Percentiles rank a stretch among this genome's conserved stretches.
Conservation (phyloP, 2,329 filamentous ascomycete species). For the Fusarium tjaetaba region DNA sequence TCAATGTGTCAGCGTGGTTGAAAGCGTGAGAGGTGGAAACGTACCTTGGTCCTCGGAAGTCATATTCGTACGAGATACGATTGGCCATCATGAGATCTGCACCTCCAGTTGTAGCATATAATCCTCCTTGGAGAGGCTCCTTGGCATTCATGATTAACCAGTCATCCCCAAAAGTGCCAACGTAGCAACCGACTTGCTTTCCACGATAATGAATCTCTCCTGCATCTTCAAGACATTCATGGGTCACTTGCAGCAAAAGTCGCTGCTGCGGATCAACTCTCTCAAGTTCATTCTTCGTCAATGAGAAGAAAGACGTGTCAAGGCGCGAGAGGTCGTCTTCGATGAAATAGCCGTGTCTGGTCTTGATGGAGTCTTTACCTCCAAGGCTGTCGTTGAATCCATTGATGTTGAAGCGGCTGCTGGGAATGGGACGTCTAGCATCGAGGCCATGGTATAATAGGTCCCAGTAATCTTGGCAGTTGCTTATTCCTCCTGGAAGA, state of each 20-base stretch:
- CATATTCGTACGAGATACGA: slow-evolving; percentile 1
- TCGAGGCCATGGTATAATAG: not conserved
- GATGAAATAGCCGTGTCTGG: slow-evolving; percentile 1
- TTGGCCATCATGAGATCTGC: slow-evolving; percentile 12
- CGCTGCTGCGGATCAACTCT: slow-evolving; percentile 9
- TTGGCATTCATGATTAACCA: slow-evolving; percentile 2
- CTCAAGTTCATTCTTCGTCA: not conserved
- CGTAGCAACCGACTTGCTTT: not conserved
- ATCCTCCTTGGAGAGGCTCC: not conserved
- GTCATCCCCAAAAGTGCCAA: slow-evolving; percentile 3
- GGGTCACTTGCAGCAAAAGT: not conserved
- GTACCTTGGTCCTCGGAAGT: slow-evolving; percentile 9
- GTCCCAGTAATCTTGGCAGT: not conserved
- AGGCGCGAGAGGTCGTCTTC: not conserved
- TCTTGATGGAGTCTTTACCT: not conserved
- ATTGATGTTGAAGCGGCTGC: not conserved
- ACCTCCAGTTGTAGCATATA: not conserved
- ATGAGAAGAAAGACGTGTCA: slow-evolving; percentile 5
- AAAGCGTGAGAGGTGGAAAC: not conserved
- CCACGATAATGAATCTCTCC: not conserved
- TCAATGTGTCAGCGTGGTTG: no score
- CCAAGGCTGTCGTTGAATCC: slow-evolving; percentile 2
- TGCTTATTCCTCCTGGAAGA: slow-evolving; percentile 3
- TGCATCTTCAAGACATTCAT: not conserved
- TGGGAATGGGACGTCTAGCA: not conserved